Evolutionary conservation across 306 rosid species (phyloP), one percentile per base, ranked within the genome.

Genomic region (Casuarina equisetifolia): DNA sequence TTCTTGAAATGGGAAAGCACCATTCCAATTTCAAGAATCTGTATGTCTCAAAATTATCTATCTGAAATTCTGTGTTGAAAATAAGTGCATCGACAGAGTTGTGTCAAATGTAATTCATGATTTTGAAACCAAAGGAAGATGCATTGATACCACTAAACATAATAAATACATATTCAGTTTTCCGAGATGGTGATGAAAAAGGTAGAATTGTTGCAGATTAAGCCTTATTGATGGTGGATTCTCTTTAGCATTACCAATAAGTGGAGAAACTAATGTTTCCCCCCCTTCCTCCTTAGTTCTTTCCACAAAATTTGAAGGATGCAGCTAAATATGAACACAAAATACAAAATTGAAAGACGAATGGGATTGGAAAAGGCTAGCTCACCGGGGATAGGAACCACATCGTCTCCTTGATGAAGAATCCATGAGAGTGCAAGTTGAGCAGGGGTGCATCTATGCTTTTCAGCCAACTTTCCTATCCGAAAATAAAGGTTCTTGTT

Each of bases 331-430:
- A 43, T 66, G 50, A 7, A 12, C 50, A 66, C 40, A 4, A 66
- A 48, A 40, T 35, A 11, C 10, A 39, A 39, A 43, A 42, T 66
- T 66, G 51, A 10, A 38, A 25, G 64, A 17, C 8, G 64, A 38
- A 43, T 4, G 1, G n/a, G 19, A 35, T 39, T 39, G 19, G 19
- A 38, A 19, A 53, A 36, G 4, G 55, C 81, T 40, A 49, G 78
- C 92, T 48, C 75, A 90, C 95, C 93, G 6, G 97, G 95, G 52
- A 92, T 90, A 45, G 93, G 93, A 25, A 84, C 95, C 62, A 90
- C 89, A 35, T 85, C 81, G 8, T 88, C 85, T 58, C 91, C 89
- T 79, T 91, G 92, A 82, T 80, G 86, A 69, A 86, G 75, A 82
- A 90, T 57, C 95, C 95, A 92, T 0, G 95, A 82, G 70, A 88